A percentile compares a stretch with the other conserved stretches of the same genome.
Conservation (phyloP, 23 red algal genomes). For the Gracilaria caudata region DNA sequence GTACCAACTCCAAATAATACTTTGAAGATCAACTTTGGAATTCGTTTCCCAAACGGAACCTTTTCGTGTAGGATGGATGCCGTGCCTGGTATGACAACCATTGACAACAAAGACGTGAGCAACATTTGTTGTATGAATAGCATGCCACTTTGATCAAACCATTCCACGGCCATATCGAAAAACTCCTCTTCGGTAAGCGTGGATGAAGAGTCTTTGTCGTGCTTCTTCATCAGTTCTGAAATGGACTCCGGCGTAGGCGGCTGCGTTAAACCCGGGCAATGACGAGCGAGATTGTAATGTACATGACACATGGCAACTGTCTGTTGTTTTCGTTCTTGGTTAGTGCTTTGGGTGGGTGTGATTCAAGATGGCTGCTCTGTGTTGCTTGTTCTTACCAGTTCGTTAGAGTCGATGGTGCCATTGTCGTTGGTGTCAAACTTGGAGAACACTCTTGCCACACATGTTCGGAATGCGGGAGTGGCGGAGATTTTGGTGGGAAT, state of each 20-base stretch:
- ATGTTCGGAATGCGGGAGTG: constrained; percentile 13
- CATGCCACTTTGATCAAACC: constrained; percentile 25
- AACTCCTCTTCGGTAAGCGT: constrained; percentile 48
- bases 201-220: constrained; percentile 27
- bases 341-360: background rate
- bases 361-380: no score
- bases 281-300: constrained; percentile 21
- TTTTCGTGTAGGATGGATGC: constrained; percentile 2
- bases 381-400: constrained; percentile 26
- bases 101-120: constrained; percentile 13
- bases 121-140: constrained; percentile 24
- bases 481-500: background rate
- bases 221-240: background rate
- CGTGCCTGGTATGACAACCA: constrained; percentile 29
- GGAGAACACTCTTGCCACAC: constrained; percentile 22
- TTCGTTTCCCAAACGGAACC: background rate
- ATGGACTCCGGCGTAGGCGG: constrained; percentile 30
- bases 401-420: constrained; percentile 17
- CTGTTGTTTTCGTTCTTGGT: background rate
- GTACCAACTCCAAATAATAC: constrained; percentile 52
- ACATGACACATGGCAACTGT: constrained; percentile 50
- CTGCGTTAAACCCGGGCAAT: constrained; percentile 30
- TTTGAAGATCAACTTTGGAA: constrained; percentile 48
- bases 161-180: constrained; percentile 24
- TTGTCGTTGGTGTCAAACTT: constrained; percentile 35